phyloP scores from a whole-genome alignment of 2,329 filamentous ascomycete species.

The Epicoccum sorghinum region DNA sequence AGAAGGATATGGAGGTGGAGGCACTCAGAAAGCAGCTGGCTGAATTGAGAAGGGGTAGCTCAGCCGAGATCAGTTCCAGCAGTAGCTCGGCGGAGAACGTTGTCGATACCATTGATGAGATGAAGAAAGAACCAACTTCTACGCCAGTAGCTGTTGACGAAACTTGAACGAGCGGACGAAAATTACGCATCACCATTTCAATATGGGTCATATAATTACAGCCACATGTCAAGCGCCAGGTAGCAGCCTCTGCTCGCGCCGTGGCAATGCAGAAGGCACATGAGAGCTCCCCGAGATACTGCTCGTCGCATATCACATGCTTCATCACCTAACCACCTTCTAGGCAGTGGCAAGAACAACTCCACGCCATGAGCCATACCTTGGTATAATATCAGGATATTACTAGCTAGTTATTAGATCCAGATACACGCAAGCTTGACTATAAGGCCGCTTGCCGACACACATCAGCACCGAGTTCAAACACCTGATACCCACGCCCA shows the following conservation, averaged over 20 bases:
- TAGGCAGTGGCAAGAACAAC: background rate
- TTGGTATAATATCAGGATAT: background rate
- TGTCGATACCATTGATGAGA: background rate
- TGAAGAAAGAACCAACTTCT: slow-evolving; percentile 9
- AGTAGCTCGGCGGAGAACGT: background rate
- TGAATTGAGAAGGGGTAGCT: slow-evolving; percentile 31
- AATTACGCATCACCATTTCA: background rate
- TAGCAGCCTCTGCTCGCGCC: background rate
- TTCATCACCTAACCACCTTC: background rate
- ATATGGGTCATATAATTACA: background rate
- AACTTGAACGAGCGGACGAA: slow-evolving; percentile 1
- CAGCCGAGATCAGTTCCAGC: slow-evolving; percentile 10
- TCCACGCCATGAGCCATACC: background rate
- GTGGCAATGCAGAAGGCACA: background rate
- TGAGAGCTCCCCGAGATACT: background rate
- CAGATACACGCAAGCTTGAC: background rate
- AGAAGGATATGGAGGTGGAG: slow-evolving; percentile 67
- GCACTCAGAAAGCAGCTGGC: slow-evolving; percentile 58
- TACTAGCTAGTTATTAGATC: background rate
- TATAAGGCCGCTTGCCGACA: background rate
- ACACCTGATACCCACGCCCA: no score
- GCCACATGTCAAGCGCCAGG: background rate
- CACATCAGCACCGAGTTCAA: background rate
- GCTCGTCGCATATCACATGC: background rate
- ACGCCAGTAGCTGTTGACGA: slow-evolving; percentile 10